Evolutionary conservation across 2,329 filamentous ascomycete genomes (phyloP).

Genomic region (Allantophomopsis lycopodina): DNA sequence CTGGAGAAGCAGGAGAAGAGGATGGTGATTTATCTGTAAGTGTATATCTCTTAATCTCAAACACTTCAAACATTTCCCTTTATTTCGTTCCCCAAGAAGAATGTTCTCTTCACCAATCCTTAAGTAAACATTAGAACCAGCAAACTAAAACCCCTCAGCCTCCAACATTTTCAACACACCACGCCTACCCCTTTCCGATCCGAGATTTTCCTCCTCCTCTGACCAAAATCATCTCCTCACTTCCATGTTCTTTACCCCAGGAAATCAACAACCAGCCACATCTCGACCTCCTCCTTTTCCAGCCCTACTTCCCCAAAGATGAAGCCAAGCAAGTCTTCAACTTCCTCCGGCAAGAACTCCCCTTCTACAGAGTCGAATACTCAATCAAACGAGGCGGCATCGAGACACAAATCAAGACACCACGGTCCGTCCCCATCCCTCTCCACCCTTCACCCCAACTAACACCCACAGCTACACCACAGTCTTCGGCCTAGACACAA

Average conservation of each 20-base stretch:
- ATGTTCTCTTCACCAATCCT: too few species aligned
- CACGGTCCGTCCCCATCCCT: slow-evolving; percentile 20
- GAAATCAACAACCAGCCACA: slow-evolving; percentile 53
- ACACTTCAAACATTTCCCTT: too few species aligned
- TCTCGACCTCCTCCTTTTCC: slow-evolving; percentile 62
- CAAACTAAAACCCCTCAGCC: too few species aligned
- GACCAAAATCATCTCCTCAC: slow-evolving; percentile 23
- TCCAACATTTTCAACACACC: slow-evolving; percentile 20
- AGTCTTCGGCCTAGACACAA: slow-evolving; percentile 46
- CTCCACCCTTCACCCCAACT: slow-evolving; percentile 4
- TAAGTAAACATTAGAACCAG: too few species aligned
- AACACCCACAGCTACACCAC: slow-evolving; percentile 46
- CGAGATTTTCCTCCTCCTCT: slow-evolving; percentile 25
- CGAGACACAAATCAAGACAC: slow-evolving; percentile 45
- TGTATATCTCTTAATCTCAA: too few species aligned
- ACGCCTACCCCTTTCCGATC: slow-evolving; percentile 36
- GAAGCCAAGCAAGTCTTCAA: slow-evolving; percentile 48
- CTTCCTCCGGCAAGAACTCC: slow-evolving; percentile 56
- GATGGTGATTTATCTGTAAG: too few species aligned
- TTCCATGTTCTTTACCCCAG: slow-evolving; percentile 37
- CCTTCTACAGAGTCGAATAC: slow-evolving; percentile 66
- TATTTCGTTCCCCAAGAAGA: too few species aligned
- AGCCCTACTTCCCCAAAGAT: slow-evolving; percentile 51
- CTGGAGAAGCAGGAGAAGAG: too few species aligned
- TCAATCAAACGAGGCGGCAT: slow-evolving; percentile 52